Conservation (phyloP, 148 eudicot species). For the Chenopodium suecicum region DNA sequence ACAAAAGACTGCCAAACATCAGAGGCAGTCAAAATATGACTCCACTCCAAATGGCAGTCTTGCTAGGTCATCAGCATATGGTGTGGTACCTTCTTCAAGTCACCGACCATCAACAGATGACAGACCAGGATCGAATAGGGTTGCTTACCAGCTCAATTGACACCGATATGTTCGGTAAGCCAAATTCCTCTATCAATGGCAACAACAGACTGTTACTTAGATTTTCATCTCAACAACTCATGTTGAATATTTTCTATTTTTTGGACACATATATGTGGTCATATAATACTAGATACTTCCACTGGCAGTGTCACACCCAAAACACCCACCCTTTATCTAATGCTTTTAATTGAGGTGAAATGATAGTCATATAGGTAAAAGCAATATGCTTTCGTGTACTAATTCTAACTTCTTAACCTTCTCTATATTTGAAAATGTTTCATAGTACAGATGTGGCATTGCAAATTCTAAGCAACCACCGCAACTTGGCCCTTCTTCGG, state of each 20-base stretch:
- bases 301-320: too few relatives aligned
- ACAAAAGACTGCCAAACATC: slow-evolving; percentile 24
- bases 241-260: background rate
- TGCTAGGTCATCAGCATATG: slow-evolving; percentile 29
- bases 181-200: background rate
- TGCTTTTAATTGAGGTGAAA: background rate
- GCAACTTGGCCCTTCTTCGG: slow-evolving; percentile 14
- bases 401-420: background rate
- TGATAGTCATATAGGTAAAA: background rate
- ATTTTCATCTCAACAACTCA: background rate
- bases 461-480: slow-evolving; percentile 8
- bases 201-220: background rate
- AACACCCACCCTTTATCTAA: background rate
- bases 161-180: slow-evolving; percentile 34
- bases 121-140: slow-evolving; percentile 19
- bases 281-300: too few relatives aligned
- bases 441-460: slow-evolving; percentile 18
- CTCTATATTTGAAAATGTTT: background rate
- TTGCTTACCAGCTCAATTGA: slow-evolving; percentile 25
- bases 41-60: slow-evolving; percentile 27
- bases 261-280: too few relatives aligned
- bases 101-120: slow-evolving; percentile 14
- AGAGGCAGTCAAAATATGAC: slow-evolving; percentile 34
- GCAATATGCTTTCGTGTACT: background rate
- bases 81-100: slow-evolving; percentile 27